Percentiles rank a stretch among this genome's conserved stretches.
phyloP scores from a whole-genome alignment of 192 early-diverging fungal genomes.

The Piromyces finnis region DNA sequence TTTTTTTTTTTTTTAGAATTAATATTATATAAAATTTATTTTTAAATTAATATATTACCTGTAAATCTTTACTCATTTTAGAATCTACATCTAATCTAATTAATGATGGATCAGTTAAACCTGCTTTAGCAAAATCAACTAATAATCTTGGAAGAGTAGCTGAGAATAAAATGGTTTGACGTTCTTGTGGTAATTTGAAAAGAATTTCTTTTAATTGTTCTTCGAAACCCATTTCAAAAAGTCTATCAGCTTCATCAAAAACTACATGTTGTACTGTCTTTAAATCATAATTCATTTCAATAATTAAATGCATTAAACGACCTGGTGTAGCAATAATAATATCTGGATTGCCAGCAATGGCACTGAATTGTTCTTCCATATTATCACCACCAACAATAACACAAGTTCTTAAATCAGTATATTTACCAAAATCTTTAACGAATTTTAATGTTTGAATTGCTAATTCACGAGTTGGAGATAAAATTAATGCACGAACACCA shows the following conservation, averaged over 20 bases:
- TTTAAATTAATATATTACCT: too few relatives aligned
- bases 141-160: conserved; percentile 85
- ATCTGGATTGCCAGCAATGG: conserved; percentile 87
- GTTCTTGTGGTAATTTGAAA: conserved; percentile 53
- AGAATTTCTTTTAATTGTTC: conserved; percentile 89
- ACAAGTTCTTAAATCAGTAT: conserved; percentile 75
- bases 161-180: conserved; percentile 89
- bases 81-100: conserved; percentile 87
- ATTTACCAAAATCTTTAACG: conserved; percentile 75
- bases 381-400: conserved; percentile 89
- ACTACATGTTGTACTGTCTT: conserved; percentile 85
- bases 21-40: too few relatives aligned
- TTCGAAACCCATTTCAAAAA: conserved; percentile 94
- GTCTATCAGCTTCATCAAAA: conserved; percentile 96
- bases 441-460: conserved; percentile 93
- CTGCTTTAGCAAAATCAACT: conserved; percentile 95
- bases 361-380: conserved; percentile 90
- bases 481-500: conserved; percentile 57
- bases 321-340: conserved; percentile 74
- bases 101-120: conserved; percentile 78
- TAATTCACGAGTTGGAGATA: conserved; percentile 90
- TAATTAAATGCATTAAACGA: conserved; percentile 58
- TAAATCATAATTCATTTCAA: conserved; percentile 84
- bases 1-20: too few relatives aligned
- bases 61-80: conserved; percentile 87